Conservation (phyloP, 805 yeast species). For the Candida khao-thaluensis region DNA sequence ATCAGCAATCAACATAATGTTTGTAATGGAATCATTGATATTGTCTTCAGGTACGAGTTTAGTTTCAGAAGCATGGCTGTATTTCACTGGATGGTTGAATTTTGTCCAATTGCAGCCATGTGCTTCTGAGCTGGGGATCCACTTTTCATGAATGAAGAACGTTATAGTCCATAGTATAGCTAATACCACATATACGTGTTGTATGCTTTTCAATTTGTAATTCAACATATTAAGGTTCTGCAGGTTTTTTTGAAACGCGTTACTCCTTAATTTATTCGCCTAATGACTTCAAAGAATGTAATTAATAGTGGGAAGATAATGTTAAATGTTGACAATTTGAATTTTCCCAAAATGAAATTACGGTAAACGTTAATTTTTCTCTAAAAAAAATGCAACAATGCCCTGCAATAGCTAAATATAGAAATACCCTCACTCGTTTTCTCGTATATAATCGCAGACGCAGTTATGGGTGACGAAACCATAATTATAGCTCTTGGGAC, state of each 20-base stretch:
- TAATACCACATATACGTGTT: conserved; percentile 18
- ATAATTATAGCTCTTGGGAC: conserved; percentile 21
- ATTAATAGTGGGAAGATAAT: too few relatives aligned
- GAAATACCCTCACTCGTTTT: too few relatives aligned
- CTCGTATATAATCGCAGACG: too few relatives aligned
- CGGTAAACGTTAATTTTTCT: too few relatives aligned
- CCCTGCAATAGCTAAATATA: too few relatives aligned
- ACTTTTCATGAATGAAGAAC: conserved; percentile 34
- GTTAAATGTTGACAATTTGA: too few relatives aligned
- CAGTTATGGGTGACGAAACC: conserved; percentile 14
- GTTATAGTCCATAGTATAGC: conserved; percentile 25
- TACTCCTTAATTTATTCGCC: too few relatives aligned
- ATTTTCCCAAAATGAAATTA: too few relatives aligned
- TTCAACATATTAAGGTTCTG: too few relatives aligned
- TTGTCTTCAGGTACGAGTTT: conserved; percentile 12
- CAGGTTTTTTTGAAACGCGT: too few relatives aligned
- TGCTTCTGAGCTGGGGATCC: conserved; percentile 27
- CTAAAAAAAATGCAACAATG: too few relatives aligned
- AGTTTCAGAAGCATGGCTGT: conserved; percentile 1
- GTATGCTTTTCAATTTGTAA: conserved; percentile 12
- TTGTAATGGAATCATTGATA: conserved; percentile 16
- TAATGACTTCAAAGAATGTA: too few relatives aligned
- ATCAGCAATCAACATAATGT: conserved; percentile 40
- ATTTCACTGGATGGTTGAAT: neutral
- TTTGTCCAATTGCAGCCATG: conserved; percentile 32